Conservation (phyloP, 257 asterid genomes). For the Nicotiana attenuata region DNA sequence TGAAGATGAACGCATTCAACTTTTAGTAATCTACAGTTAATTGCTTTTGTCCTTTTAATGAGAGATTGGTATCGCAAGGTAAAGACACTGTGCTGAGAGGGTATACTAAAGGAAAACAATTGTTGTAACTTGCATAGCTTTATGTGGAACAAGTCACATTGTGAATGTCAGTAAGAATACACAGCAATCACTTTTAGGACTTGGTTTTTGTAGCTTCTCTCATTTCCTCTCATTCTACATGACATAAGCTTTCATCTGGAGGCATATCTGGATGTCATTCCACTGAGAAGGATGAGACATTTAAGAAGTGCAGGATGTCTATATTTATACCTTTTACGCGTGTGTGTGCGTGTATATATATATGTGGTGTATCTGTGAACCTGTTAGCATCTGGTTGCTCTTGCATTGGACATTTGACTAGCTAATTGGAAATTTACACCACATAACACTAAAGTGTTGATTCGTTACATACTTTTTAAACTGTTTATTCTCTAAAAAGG, state of each 20-base stretch:
- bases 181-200: not conserved
- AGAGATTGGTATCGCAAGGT: not conserved
- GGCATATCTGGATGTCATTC: not conserved
- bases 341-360: too few species aligned
- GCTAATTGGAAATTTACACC: not conserved
- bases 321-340: not conserved
- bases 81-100: not conserved
- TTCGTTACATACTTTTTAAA: not conserved
- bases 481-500: not conserved
- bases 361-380: not conserved
- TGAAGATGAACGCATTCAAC: not conserved
- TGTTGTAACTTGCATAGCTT: not conserved
- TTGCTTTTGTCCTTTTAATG: not conserved
- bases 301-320: not conserved
- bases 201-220: not conserved
- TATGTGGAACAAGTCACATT: not conserved
- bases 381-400: not conserved
- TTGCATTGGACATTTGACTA: conserved; percentile 5
- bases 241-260: not conserved
- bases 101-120: not conserved
- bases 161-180: not conserved
- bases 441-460: not conserved
- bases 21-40: not conserved
- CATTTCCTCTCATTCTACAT: not conserved
- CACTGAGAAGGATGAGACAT: not conserved